These are phyloP conservation scores for Neotropicomus parvogracilis DNA, from an alignment of 1,284 basidiomycete species.

Conservation along the genomic window DNA sequence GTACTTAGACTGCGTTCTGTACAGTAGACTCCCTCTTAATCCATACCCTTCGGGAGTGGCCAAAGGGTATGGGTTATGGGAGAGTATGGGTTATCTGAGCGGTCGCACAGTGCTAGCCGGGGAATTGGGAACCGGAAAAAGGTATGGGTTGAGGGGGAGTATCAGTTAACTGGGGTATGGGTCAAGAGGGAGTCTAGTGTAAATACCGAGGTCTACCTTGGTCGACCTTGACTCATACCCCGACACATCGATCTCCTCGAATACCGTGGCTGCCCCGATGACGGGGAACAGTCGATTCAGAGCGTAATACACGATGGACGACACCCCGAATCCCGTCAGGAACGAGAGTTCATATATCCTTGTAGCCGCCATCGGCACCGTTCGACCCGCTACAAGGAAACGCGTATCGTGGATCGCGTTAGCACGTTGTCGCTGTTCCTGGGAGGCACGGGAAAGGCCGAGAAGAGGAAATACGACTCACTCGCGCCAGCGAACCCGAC, in stretches of 20 bases:
- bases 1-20: no score
- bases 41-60: no score
- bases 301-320: constrained; percentile 58
- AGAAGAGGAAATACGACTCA: constrained; percentile 34
- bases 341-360: constrained; percentile 73
- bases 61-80: no score
- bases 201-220: neutral
- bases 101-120: no score
- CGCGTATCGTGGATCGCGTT: neutral
- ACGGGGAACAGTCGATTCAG: constrained; percentile 61
- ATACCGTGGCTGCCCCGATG: constrained; percentile 46
- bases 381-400: constrained; percentile 43
- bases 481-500: constrained; percentile 70
- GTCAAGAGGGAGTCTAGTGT: neutral
- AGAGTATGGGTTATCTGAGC: no score
- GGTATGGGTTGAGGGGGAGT: no score
- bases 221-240: constrained; percentile 15
- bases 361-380: constrained; percentile 62
- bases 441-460: constrained; percentile 9
- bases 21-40: no score
- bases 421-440: neutral
- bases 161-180: no score
- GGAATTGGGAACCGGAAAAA: no score
- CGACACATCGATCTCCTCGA: constrained; percentile 64
- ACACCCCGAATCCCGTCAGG: constrained; percentile 75